Evolutionary conservation across 176 grass and related monocot species (phyloP).

Genomic region (Eleusine coracana): DNA sequence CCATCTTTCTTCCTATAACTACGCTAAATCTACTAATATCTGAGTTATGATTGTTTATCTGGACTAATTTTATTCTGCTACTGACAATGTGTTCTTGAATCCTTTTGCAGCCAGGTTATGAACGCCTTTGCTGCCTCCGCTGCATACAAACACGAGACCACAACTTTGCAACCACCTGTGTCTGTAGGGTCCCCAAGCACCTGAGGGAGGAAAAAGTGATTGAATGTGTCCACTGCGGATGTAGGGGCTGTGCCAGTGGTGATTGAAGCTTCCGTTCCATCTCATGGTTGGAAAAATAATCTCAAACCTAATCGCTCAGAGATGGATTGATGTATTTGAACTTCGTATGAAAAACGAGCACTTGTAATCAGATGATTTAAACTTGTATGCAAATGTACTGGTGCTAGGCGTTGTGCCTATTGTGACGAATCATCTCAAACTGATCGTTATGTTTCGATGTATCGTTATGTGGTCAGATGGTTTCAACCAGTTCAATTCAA

Average conservation of each 20-base stretch:
- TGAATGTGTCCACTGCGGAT: constrained; percentile 84
- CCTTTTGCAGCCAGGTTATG: constrained; percentile 61
- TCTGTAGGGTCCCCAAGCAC: constrained; percentile 80
- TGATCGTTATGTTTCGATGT: not conserved
- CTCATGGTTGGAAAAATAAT: not conserved
- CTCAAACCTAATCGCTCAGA: not conserved
- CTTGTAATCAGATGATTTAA: not conserved
- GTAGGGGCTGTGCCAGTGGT: constrained; percentile 76
- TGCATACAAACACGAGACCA: constrained; percentile 86
- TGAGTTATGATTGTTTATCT: not conserved
- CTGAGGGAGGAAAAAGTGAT: constrained; percentile 79
- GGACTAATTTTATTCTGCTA: not conserved
- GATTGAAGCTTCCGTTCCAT: constrained; percentile 40
- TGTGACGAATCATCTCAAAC: not conserved
- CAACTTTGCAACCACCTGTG: constrained; percentile 78
- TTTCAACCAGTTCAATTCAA: not conserved
- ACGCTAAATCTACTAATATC: not conserved
- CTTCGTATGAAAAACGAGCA: not conserved
- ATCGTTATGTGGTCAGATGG: not conserved
- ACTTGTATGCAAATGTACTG: not conserved
- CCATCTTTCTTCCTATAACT: not conserved
- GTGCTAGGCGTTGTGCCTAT: not conserved
- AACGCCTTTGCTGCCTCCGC: constrained; percentile 75
- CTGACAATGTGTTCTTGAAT: not conserved
- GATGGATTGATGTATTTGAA: not conserved